Evolutionary conservation across 2,329 filamentous ascomycete species (phyloP).

Genomic region (Neurospora crassa): DNA sequence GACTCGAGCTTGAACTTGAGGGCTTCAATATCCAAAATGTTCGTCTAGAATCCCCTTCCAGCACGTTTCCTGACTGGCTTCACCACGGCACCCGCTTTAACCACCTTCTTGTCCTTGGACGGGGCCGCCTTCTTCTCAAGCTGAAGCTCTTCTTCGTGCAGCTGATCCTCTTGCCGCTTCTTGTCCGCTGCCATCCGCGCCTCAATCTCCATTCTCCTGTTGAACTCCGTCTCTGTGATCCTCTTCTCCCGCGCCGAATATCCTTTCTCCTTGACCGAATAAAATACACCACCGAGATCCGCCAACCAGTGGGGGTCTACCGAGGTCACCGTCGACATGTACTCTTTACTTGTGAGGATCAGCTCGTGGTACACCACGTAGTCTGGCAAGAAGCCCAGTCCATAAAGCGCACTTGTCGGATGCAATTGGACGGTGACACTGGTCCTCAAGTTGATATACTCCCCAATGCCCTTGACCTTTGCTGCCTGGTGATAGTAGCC

Average conservation of each 20-base stretch:
- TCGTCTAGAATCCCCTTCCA: conserved; percentile 39
- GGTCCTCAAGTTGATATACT: conserved; percentile 94
- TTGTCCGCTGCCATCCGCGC: conserved; percentile 85
- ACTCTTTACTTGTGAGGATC: conserved; percentile 92
- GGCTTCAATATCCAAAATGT: background rate
- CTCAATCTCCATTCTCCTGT: conserved; percentile 86
- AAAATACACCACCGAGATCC: conserved; percentile 93
- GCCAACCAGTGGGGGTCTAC: conserved; percentile 97
- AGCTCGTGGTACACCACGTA: conserved; percentile 98
- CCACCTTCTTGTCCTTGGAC: conserved; percentile 42
- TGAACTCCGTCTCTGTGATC: conserved; percentile 86
- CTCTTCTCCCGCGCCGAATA: conserved; percentile 81
- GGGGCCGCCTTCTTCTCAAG: conserved; percentile 29
- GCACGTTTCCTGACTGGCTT: conserved; percentile 49
- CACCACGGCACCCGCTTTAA: conserved; percentile 52
- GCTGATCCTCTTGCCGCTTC: conserved; percentile 50
- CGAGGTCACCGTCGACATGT: conserved; percentile 93
- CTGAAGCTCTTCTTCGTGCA: conserved; percentile 35
- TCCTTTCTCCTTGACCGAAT: conserved; percentile 94
- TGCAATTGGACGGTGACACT: conserved; percentile 91
- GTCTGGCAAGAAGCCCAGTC: conserved; percentile 85
- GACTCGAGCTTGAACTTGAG: background rate
- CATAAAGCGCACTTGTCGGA: conserved; percentile 87
- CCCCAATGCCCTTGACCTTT: conserved; percentile 89
- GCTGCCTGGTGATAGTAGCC: conserved; percentile 98